Conservation (phyloP, 2,329 filamentous ascomycete genomes). For the Pseudogymnoascus sp. region DNA sequence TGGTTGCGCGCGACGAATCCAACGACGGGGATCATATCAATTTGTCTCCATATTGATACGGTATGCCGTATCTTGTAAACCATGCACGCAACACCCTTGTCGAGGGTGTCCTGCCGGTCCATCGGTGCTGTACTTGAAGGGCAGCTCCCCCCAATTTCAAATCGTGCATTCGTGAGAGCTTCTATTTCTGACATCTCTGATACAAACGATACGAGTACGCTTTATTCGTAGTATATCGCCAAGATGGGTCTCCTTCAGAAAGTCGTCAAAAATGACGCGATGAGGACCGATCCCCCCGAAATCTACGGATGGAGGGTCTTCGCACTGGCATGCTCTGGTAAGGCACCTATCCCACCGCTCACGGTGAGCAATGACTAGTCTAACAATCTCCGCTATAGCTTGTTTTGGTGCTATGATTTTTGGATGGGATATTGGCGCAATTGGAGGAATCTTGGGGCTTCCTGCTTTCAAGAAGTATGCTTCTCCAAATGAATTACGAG, state of each 20-base stretch:
- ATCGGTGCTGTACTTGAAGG: background rate
- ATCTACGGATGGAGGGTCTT: conserved; percentile 66
- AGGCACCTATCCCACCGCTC: conserved; percentile 15
- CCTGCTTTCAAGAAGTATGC: conserved; percentile 48
- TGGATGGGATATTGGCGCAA: conserved; percentile 66
- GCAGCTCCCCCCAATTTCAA: background rate
- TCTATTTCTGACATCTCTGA: background rate
- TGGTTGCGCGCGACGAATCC: conserved; percentile 3
- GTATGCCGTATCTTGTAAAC: background rate
- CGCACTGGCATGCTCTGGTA: conserved; percentile 50
- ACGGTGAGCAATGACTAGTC: background rate
- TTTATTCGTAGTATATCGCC: conserved; percentile 3
- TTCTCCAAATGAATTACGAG: background rate
- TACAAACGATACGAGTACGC: conserved; percentile 1
- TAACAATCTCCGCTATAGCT: conserved; percentile 25
- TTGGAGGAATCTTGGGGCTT: conserved; percentile 67
- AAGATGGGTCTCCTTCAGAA: conserved; percentile 25
- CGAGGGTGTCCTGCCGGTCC: background rate
- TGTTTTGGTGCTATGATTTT: conserved; percentile 61
- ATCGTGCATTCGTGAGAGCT: background rate
- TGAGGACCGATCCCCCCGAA: conserved; percentile 57
- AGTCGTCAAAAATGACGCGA: conserved; percentile 54
- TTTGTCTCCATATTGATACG: background rate
- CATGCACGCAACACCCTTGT: background rate
- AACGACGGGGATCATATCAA: background rate